Evolutionary conservation across 345 rosid species (phyloP), one percentile per base, ranked within the genome.

Genomic region (Acer campestre): DNA sequence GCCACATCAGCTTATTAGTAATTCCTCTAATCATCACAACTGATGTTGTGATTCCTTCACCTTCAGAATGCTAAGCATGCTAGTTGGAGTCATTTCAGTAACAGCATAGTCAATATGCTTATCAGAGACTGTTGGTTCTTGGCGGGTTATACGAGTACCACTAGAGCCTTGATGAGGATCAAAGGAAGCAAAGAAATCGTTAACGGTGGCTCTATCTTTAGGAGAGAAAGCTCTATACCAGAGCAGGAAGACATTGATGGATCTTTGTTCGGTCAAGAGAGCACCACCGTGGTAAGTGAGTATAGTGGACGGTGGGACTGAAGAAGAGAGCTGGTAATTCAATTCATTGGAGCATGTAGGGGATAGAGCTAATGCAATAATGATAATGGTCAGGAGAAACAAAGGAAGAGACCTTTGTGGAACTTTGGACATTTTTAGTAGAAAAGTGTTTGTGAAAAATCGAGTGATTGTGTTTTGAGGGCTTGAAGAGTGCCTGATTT

Each of bases 271-370:
- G 25, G 70, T 76, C 65, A 80, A 49, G 42, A 76, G 73, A 66
- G 69, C 68, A 56, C 83, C 83, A 16, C 83, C 80, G 27, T 80
- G 83, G 80, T 80, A 80, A 14, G 42, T 49, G 17, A 80, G 8
- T 22, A 44, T 12, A 35, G 74, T 29, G 66, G 46, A 42, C 46
- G 46, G 10, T 42, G 9, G 46, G 11, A 1, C 46, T 42, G 46
- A 42, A 8, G 46, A 8, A 42, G 46, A 42, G 10, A 9, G 46
- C 10, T 42, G 46, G 11, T 42, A 9, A 14, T 70, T 66, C 44
- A 61, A 29, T 63, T 40, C 74, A 20, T 59, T 31, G 25, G 74
- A 71, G 35, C 65, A 1, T 18, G 63, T 12, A n/a, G 66, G 70
- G 44, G 70, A n/a, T 44, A 73, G 65, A 31, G 67, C 27, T 58